Conservation (phyloP, 306 rosid species). For the Mimosa bimucronata region DNA sequence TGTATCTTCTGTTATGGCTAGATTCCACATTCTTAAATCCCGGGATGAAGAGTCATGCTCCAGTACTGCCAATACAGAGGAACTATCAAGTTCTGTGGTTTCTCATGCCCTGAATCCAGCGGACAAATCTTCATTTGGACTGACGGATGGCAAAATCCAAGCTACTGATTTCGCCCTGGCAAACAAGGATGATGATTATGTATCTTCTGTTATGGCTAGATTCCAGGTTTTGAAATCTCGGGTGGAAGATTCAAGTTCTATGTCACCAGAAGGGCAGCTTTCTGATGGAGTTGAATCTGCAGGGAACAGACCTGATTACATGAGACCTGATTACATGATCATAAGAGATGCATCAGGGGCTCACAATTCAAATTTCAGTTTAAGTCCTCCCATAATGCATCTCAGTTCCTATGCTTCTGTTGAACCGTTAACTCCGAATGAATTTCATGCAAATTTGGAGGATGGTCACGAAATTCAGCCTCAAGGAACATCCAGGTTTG, state of each 20-base stretch:
- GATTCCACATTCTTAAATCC: conserved; percentile 54
- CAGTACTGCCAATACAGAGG: conserved; percentile 27
- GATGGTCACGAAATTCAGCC: conserved; percentile 41
- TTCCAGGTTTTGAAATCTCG: conserved; percentile 53
- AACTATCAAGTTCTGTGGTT: conserved; percentile 40
- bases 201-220: conserved; percentile 60
- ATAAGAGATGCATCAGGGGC: conserved; percentile 21
- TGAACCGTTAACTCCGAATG: conserved; percentile 38
- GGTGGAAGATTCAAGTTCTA: conserved; percentile 41
- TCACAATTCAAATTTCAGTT: conserved; percentile 1
- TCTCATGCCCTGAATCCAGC: conserved; percentile 29
- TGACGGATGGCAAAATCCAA: conserved; percentile 28
- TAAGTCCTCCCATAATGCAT: conserved; percentile 35
- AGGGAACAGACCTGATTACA: conserved; percentile 41
- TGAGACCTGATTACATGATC: conserved; percentile 43
- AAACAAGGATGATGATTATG: conserved; percentile 38
- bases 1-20: conserved; percentile 59
- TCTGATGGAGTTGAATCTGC: conserved; percentile 38
- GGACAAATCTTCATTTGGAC: conserved; percentile 34
- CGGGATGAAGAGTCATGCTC: conserved; percentile 41
- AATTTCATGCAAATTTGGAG: conserved; percentile 39
- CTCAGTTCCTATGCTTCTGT: conserved; percentile 35
- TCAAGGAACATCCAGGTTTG: conserved; percentile 34
- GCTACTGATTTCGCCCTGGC: conserved; percentile 27
- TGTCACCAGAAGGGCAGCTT: conserved; percentile 38